A percentile compares a stretch with the other conserved stretches of the same genome.
These are phyloP conservation scores for Microbotryum silenes-acaulis DNA, from an alignment of 1,284 basidiomycete genomes.

Conservation along the genomic window DNA sequence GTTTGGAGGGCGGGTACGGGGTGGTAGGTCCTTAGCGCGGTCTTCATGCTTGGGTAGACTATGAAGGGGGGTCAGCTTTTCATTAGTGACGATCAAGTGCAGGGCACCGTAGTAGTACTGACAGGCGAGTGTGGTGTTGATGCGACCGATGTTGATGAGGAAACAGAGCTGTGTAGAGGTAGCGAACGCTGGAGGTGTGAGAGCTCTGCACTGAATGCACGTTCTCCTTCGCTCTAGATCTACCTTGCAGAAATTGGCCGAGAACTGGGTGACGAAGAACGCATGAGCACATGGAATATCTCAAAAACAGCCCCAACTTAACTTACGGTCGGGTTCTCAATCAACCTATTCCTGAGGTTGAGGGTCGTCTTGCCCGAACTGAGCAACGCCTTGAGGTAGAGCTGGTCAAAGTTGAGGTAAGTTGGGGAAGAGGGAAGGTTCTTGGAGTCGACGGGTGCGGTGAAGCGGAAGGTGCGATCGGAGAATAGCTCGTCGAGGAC, in stretches of 20 bases:
- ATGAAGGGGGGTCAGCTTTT: neutral
- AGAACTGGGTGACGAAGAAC: constrained; percentile 53
- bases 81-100: neutral
- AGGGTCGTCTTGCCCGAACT: constrained; percentile 76
- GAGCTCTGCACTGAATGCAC: too few species aligned
- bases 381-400: constrained; percentile 72
- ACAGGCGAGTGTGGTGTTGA: constrained; percentile 92
- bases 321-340: constrained; percentile 43
- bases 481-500: constrained; percentile 69
- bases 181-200: too few species aligned
- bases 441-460: constrained; percentile 47
- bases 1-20: constrained; percentile 71
- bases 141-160: constrained; percentile 81
- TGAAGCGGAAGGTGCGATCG: constrained; percentile 62
- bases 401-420: constrained; percentile 63
- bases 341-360: constrained; percentile 74
- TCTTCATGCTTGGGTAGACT: constrained; percentile 62
- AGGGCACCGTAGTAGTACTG: constrained; percentile 38
- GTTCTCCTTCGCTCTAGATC: too few species aligned
- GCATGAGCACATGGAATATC: neutral
- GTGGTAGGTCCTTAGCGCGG: constrained; percentile 69
- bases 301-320: neutral
- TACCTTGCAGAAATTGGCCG: constrained; percentile 62
- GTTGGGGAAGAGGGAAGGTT: constrained; percentile 31
- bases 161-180: constrained; percentile 57